Conservation (phyloP, 768 basidiomycete genomes). For the Leccinum barrowsii region DNA sequence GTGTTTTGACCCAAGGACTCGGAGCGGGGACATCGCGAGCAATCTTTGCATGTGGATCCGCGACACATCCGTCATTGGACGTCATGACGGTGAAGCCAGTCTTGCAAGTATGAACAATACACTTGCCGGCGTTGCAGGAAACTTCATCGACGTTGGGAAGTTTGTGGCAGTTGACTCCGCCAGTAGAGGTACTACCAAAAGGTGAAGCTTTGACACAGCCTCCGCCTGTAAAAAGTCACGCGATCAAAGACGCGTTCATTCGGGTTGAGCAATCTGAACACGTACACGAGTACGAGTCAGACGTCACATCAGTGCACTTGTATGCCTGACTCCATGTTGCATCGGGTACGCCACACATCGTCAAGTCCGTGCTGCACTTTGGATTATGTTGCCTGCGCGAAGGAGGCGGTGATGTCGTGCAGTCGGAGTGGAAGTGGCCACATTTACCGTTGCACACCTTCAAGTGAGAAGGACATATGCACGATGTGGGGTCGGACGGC, state of each 20-base stretch:
- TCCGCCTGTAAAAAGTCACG: conserved; percentile 26
- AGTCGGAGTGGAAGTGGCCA: conserved; percentile 21
- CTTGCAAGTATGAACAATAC: conserved; percentile 28
- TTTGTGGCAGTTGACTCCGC: conserved; percentile 32
- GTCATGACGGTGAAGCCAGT: conserved; percentile 14
- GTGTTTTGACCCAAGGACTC: not conserved
- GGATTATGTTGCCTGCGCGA: conserved; percentile 17
- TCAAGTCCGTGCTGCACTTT: conserved; percentile 21
- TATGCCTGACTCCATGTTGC: conserved; percentile 18
- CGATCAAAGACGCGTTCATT: not conserved
- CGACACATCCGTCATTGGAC: conserved; percentile 15
- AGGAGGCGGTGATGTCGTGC: conserved; percentile 13
- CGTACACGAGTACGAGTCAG: conserved; percentile 31
- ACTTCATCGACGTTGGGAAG: conserved; percentile 30
- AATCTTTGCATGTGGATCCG: not conserved
- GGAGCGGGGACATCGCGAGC: not conserved
- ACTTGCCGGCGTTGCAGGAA: conserved; percentile 25
- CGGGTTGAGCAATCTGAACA: not conserved
- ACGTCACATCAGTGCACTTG: conserved; percentile 30
- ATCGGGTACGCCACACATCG: conserved; percentile 25
- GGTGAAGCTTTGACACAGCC: conserved; percentile 30
- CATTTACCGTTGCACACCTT: conserved; percentile 33
- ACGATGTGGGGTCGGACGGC: conserved; percentile 16
- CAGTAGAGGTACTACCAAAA: conserved; percentile 9
- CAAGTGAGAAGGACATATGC: conserved; percentile 25